Base-by-base conservation (phyloP, 768 basidiomycete genomes). In the Heimioporus sp. region DNA sequence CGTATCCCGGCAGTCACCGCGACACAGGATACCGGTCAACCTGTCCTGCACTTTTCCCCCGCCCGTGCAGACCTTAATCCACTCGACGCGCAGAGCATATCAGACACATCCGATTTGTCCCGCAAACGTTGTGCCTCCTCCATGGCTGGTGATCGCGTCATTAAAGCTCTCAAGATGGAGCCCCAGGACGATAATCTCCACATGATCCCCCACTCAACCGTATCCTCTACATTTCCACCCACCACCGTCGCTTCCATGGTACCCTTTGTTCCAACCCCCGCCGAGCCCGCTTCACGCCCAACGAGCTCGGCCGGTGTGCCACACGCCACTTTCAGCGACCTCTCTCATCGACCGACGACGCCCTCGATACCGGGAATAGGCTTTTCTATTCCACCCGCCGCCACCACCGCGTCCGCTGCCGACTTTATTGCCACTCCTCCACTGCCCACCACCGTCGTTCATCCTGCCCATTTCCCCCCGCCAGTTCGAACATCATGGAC, bases 111-210 rank as follows among this genome's bases (percentile, higher is more conserved):
- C 42, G 79, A 80, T 58, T 61, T 70, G 41, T 73, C 79, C 43
- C 77, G 78, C 31, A 80, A 80, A 54, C 78, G 78, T 17, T 80
- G 78, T 43, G 79, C 72, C 3, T 78, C 78, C 4, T 75, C 79
- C 35, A 66, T 75, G 54, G 72, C 61, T 2, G 76, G 71, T 44
- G 72, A 80, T 53, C 73, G 79, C 35, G 71, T 68, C 39, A 64
- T 75, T 43, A 80, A 80, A 55, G 72, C 76, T 17, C 63, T 75
- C 60, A 80, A 80, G 64, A 69, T 78, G 49, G 78, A 79, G 48
- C 76, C 78, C 6, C 71, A 65, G 45, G 78, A 80, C 34, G 79
- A 78, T 31, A 15, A 65, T 16, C 55, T 71, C 53, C 61, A 65
- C 57, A 56, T 52, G 53, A 52, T 65, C 10, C 31, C 69, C 7